phyloP scores from a whole-genome alignment of 345 rosid species.

The Eucalyptus erythrocorys region DNA sequence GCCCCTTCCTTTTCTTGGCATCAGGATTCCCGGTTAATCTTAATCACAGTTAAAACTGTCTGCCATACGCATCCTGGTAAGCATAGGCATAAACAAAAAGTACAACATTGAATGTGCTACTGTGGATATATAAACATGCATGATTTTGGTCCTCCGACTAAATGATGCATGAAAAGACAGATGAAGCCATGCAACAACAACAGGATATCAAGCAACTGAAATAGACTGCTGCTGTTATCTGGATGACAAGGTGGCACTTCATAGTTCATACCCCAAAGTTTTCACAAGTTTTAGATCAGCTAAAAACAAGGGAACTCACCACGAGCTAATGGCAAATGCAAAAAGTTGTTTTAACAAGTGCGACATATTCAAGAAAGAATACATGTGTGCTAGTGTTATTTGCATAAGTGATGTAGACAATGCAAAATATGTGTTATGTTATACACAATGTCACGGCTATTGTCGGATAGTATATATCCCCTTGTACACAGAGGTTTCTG shows the following conservation, averaged over 20 bases:
- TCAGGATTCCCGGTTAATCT: background rate
- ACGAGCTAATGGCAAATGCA: no score
- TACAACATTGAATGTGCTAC: no score
- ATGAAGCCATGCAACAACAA: background rate
- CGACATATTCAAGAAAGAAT: no score
- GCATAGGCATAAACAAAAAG: no score
- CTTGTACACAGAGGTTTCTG: no score
- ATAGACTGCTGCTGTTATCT: background rate
- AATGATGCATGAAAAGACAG: background rate
- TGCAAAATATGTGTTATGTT: background rate
- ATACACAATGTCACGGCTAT: no score
- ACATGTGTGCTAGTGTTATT: no score
- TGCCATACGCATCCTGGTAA: background rate
- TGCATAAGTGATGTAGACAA: background rate
- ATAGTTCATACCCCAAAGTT: background rate
- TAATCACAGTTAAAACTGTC: no score
- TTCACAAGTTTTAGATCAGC: no score
- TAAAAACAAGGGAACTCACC: no score
- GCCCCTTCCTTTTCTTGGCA: background rate
- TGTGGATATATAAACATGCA: background rate
- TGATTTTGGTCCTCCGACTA: background rate
- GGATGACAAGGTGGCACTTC: background rate
- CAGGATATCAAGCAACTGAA: background rate
- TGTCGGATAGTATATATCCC: no score
- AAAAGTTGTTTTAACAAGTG: no score